Conservation (phyloP, 208 protist genomes). For the Leishmania tropica region DNA sequence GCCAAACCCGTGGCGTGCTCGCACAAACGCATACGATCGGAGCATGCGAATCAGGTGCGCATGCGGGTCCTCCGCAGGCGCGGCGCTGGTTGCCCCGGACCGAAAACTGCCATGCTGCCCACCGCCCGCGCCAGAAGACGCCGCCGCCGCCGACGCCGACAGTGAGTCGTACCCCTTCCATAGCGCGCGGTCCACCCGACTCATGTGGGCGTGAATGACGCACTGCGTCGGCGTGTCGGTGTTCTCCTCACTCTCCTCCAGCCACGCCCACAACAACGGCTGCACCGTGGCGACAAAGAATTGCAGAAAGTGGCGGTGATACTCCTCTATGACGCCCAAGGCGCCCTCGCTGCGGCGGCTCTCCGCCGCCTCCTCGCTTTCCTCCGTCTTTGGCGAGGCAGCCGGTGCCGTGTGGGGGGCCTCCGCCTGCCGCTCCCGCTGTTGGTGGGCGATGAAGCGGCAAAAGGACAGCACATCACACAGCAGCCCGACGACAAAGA, state of each 20-base stretch:
- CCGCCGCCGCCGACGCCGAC: background rate
- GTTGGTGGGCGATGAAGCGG: constrained; percentile 33
- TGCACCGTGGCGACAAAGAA: constrained; percentile 37
- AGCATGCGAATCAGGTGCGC: constrained; percentile 41
- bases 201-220: constrained; percentile 65
- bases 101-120: background rate
- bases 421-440: constrained; percentile 6
- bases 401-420: background rate
- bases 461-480: constrained; percentile 63
- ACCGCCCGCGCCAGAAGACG: background rate
- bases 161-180: constrained; percentile 37
- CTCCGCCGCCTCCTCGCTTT: constrained; percentile 3
- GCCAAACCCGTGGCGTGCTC: constrained; percentile 80
- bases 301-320: constrained; percentile 30
- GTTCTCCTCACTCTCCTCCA: constrained; percentile 56
- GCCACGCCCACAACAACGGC: constrained; percentile 58
- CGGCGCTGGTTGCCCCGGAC: background rate
- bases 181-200: constrained; percentile 48
- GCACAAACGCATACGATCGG: constrained; percentile 65
- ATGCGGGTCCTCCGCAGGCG: background rate
- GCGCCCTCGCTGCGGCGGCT: constrained; percentile 4
- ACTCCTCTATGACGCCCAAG: constrained; percentile 23
- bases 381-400: background rate
- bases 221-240: constrained; percentile 75
- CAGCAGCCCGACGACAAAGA: constrained; percentile 66